These are phyloP conservation scores for Santalum album DNA, from an alignment of 164 flowering plant species.

Conservation along the genomic window DNA sequence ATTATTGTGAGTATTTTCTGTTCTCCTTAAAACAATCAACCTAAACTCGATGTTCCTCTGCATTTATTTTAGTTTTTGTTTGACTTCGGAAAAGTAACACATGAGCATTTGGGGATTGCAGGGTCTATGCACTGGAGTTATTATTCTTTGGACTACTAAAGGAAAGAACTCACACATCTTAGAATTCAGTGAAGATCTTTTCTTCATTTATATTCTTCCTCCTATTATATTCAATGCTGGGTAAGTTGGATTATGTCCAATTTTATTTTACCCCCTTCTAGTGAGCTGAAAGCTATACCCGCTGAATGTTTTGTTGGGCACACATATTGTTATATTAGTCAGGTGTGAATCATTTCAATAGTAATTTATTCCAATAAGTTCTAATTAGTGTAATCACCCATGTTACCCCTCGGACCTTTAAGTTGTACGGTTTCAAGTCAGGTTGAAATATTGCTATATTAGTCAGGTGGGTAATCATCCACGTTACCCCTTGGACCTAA, in stretches of 20 bases:
- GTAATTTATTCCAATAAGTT: too few relatives aligned
- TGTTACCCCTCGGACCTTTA: too few relatives aligned
- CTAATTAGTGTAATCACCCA: too few relatives aligned
- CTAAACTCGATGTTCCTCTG: neutral
- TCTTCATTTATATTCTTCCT: slow-evolving; percentile 48
- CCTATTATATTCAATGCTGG: slow-evolving; percentile 61
- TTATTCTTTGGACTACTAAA: slow-evolving; percentile 19
- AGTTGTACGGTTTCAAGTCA: too few relatives aligned
- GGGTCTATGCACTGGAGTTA: slow-evolving; percentile 35
- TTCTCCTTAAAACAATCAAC: neutral
- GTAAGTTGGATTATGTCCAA: slow-evolving; percentile 14
- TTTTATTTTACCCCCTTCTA: neutral
- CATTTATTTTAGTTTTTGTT: too few relatives aligned
- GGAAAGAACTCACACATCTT: slow-evolving; percentile 33
- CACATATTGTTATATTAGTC: too few relatives aligned
- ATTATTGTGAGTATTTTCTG: slow-evolving; percentile 12
- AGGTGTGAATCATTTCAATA: too few relatives aligned
- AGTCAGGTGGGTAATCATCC: too few relatives aligned
- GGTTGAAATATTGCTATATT: too few relatives aligned
- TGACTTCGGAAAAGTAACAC: neutral
- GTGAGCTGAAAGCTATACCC: too few relatives aligned
- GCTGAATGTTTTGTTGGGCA: too few relatives aligned
- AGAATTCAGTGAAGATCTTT: slow-evolving; percentile 31
- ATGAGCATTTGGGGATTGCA: slow-evolving; percentile 9
- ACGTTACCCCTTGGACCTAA: too few relatives aligned